Base-by-base conservation (phyloP, 129 eudicot species). In the Escallonia rubra region DNA sequence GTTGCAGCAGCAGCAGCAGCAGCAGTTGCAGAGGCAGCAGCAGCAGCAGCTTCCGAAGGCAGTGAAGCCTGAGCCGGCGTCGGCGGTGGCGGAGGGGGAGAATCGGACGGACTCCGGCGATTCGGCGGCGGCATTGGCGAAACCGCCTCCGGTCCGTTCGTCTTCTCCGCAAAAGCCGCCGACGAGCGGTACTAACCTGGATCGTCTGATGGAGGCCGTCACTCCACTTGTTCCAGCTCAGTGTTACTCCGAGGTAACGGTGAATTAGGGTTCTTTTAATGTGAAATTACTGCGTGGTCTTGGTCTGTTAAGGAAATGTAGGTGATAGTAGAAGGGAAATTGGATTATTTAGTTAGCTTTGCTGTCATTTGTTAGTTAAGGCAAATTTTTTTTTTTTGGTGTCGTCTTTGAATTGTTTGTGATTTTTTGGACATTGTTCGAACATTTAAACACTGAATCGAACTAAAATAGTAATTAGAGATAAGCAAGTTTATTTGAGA, bases 131-230 rank as follows among this genome's bases (percentile, higher is more conserved):
- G 58, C 87, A 80, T 77, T 80, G 83, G 59, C 65, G 54, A 53
- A 48, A 6, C 65, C 59, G 49, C 53, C 61, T 2, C 50, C 73
- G 13, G 56, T 58, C 10, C 5, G 63, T 50, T 63, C 72, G 11
- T 60, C 64, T 11, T 45, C 51, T 38, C 53, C 70, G 66, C 57
- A 63, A n/a, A 62, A 43, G 68, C 46, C 59, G 57, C 12, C 53
- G 9, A 49, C 43, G 2, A n/a, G 5, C 11, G 57, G 65, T 11
- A 78, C 83, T 57, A 88, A 89, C 67, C 63, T 89, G 54, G 87
- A 75, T 73, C 79, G 92, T 14, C 64, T 89, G 62, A 45, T 89
- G 73, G 76, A 83, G 44, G 76, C 87, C 8, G 81, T 85, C 44
- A 80, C 83, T 69, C 92, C 89, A 2, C 42, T 50, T 13, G 81